phyloP scores from a whole-genome alignment of 495 filamentous ascomycete genomes.

The Acidiella bohemica region DNA sequence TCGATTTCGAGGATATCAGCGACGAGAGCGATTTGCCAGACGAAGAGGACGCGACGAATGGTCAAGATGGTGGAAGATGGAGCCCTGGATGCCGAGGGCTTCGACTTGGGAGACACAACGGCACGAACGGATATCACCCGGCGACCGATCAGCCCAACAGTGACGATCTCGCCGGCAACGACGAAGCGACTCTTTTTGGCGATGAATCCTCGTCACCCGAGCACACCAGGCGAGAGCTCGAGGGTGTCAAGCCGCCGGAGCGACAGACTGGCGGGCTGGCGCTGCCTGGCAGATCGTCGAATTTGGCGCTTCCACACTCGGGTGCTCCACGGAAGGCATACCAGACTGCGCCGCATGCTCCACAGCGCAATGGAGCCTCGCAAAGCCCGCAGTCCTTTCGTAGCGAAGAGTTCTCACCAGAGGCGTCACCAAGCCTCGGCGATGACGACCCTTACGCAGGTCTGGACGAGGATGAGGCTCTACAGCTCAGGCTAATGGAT shows the following conservation, averaged over 20 bases:
- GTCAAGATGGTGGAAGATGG: slow-evolving; percentile 10
- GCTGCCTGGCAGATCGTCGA: slow-evolving; percentile 12
- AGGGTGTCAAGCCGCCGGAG: not conserved
- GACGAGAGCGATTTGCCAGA: slow-evolving; percentile 58
- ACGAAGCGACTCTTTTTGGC: slow-evolving; percentile 27
- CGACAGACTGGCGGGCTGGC: slow-evolving; percentile 11
- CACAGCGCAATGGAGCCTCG: not conserved
- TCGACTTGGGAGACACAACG: slow-evolving; percentile 10
- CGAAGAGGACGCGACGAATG: slow-evolving; percentile 38
- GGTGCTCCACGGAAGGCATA: not conserved
- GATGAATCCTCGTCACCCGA: slow-evolving; percentile 11
- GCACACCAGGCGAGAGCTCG: not conserved
- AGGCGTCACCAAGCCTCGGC: not conserved
- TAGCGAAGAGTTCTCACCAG: slow-evolving; percentile 9
- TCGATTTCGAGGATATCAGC: slow-evolving; percentile 75
- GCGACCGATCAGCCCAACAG: slow-evolving; percentile 11
- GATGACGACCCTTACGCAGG: slow-evolving; percentile 7
- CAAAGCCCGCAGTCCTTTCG: slow-evolving; percentile 8
- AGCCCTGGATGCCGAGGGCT: not conserved
- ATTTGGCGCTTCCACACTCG: slow-evolving; percentile 7
- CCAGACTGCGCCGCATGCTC: not conserved
- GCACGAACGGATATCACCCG: slow-evolving; percentile 14
- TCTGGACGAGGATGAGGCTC: not conserved
- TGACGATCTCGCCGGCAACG: slow-evolving; percentile 19
- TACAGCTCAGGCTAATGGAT: slow-evolving; percentile 17